Conservation (phyloP, 768 basidiomycete species). For the Phlebiopsis gigantea region DNA sequence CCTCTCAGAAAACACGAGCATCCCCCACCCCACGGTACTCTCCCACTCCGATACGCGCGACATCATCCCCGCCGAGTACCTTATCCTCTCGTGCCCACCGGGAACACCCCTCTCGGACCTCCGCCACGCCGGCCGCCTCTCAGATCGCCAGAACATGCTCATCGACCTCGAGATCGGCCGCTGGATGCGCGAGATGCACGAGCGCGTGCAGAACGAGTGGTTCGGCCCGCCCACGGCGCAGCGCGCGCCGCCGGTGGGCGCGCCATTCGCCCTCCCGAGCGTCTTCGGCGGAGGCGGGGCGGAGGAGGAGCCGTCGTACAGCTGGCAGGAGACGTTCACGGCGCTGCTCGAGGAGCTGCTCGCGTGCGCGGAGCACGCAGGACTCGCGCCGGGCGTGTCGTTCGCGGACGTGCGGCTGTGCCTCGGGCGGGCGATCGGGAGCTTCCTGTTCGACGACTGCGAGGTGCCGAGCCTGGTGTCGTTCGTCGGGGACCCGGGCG, state of each 20-base stretch:
- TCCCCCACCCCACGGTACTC: slow-evolving; percentile 45
- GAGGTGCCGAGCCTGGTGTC: slow-evolving; percentile 65
- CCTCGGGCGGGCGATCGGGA: slow-evolving; percentile 67
- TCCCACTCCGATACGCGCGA: slow-evolving; percentile 41
- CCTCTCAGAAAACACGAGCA: slow-evolving; percentile 27
- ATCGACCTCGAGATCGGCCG: slow-evolving; percentile 60
- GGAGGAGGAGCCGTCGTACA: slow-evolving; percentile 37
- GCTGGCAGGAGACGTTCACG: slow-evolving; percentile 76
- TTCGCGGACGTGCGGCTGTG: slow-evolving; percentile 30
- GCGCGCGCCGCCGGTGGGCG: background rate
- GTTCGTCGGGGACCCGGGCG: slow-evolving; percentile 54
- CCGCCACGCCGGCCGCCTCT: slow-evolving; percentile 32
- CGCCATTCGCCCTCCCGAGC: background rate
- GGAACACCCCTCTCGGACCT: slow-evolving; percentile 29
- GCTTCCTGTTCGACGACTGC: slow-evolving; percentile 73
- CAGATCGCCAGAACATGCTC: slow-evolving; percentile 32
- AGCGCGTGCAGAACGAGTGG: slow-evolving; percentile 68
- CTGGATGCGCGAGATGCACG: slow-evolving; percentile 59
- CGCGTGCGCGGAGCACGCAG: slow-evolving; percentile 31
- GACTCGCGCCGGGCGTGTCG: slow-evolving; percentile 14
- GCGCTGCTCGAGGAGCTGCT: slow-evolving; percentile 51
- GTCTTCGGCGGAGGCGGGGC: slow-evolving; percentile 7
- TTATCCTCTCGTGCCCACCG: slow-evolving; percentile 43
- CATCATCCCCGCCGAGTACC: slow-evolving; percentile 44
- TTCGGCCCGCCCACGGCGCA: slow-evolving; percentile 45